Percentiles rank a stretch among this genome's conserved stretches.
Evolutionary conservation across 192 early-diverging fungal genomes (phyloP).

Genomic region (Funneliformis mosseae): DNA sequence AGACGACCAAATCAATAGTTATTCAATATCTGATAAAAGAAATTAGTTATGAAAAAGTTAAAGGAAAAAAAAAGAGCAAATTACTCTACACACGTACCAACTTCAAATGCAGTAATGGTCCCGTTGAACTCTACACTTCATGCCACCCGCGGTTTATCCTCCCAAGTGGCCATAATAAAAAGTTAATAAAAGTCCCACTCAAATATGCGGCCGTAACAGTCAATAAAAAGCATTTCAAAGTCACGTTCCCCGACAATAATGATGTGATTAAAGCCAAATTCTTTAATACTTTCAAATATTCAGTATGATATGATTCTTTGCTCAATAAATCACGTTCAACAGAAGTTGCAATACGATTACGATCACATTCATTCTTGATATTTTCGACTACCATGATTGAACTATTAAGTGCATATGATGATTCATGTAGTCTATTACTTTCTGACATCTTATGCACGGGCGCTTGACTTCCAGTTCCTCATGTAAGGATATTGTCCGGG

Average conservation of each 20-base stretch:
- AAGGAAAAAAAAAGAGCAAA: neutral
- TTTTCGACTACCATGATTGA: conserved; percentile 18
- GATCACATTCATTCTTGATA: conserved; percentile 5
- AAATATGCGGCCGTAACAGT: neutral
- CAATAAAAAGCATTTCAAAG: conserved; percentile 4
- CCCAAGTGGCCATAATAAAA: conserved; percentile 11
- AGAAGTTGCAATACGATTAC: conserved; percentile 9
- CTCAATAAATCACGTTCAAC: neutral
- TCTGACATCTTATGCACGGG: neutral
- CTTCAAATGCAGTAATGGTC: conserved; percentile 9
- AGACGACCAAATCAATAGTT: too few species aligned
- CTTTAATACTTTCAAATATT: conserved; percentile 5
- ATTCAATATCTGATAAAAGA: too few species aligned
- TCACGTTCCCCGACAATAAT: neutral
- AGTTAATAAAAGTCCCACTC: conserved; percentile 1
- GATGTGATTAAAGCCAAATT: conserved; percentile 21
- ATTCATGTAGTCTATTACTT: conserved; percentile 2
- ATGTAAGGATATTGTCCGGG: neutral
- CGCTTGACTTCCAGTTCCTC: neutral
- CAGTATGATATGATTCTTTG: neutral
- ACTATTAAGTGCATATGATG: neutral
- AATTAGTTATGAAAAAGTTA: neutral
- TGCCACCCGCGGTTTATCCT: neutral
- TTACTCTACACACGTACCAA: neutral
- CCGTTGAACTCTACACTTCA: neutral